Evolutionary conservation across 192 early-diverging fungal species (phyloP).

Genomic region (Rhizophagus sp.): DNA sequence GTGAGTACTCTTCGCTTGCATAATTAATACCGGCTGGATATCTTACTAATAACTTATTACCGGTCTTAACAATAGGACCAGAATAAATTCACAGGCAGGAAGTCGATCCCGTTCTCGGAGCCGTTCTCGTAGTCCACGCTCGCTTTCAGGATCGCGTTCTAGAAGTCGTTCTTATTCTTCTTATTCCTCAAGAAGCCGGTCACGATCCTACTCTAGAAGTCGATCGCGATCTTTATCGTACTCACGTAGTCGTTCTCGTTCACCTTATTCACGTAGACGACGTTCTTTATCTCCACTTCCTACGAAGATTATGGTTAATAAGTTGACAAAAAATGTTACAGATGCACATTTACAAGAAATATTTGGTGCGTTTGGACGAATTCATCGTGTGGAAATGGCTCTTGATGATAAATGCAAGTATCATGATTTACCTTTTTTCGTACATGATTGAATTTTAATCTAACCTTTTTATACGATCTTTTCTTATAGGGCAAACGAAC

Average conservation of each 20-base stretch:
- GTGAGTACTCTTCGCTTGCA: background rate
- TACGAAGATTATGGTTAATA: slow-evolving; percentile 34
- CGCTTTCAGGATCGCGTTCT: slow-evolving; percentile 17
- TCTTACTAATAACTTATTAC: background rate
- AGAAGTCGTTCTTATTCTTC: slow-evolving; percentile 33
- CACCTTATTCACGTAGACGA: slow-evolving; percentile 16
- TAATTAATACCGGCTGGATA: background rate
- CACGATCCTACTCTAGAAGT: slow-evolving; percentile 24
- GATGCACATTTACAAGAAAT: slow-evolving; percentile 45
- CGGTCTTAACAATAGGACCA: background rate
- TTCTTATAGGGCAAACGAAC: slow-evolving; percentile 37
- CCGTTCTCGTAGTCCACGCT: slow-evolving; percentile 2
- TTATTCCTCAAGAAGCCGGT: slow-evolving; percentile 29
- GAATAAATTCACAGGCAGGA: slow-evolving; percentile 1
- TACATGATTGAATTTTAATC: background rate
- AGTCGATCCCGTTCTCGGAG: slow-evolving; percentile 21
- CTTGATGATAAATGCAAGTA: slow-evolving; percentile 42
- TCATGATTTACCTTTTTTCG: background rate
- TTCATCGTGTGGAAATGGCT: slow-evolving; percentile 38
- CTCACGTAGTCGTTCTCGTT: slow-evolving; percentile 32
- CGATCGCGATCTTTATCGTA: slow-evolving; percentile 31
- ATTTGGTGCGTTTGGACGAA: slow-evolving; percentile 38
- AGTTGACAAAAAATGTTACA: slow-evolving; percentile 49
- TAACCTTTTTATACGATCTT: background rate
- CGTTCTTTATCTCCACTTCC: slow-evolving; percentile 19